phyloP scores from a whole-genome alignment of 2,329 filamentous ascomycete genomes.

The Alternaria metachromatica region DNA sequence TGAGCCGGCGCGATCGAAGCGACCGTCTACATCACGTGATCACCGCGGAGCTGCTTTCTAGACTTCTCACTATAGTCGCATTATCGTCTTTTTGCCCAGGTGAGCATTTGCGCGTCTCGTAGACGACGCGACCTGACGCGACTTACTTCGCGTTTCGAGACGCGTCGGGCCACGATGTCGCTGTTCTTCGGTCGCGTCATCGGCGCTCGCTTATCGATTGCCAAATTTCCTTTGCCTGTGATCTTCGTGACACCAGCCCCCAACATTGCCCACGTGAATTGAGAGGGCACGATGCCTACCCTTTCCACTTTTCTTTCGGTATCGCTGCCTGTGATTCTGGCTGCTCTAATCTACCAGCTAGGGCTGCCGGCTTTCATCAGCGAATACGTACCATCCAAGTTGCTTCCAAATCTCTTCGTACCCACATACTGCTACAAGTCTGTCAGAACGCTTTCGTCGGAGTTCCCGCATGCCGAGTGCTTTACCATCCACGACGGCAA shows the following conservation, averaged over 20 bases:
- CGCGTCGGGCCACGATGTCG: not conserved
- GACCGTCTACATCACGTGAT: not conserved
- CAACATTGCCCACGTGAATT: not conserved
- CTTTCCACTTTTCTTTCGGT: constrained; percentile 28
- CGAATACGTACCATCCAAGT: constrained; percentile 24
- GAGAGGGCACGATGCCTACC: constrained; percentile 26
- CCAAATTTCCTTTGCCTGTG: not conserved
- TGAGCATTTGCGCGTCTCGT: not conserved
- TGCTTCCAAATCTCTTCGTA: constrained; percentile 33
- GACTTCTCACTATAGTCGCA: too few relatives aligned
- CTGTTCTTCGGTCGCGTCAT: not conserved
- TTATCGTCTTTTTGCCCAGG: not conserved
- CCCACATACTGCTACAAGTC: constrained; percentile 54
- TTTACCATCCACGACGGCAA: constrained; percentile 62
- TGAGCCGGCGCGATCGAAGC: not conserved
- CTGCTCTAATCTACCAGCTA: constrained; percentile 38
- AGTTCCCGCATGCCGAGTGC: constrained; percentile 55
- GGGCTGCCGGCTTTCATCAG: constrained; percentile 27
- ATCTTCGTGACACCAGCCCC: not conserved
- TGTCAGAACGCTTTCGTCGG: constrained; percentile 53
- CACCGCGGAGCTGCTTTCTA: not conserved
- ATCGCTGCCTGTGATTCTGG: constrained; percentile 34
- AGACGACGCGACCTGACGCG: not conserved
- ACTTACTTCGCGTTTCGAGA: not conserved
- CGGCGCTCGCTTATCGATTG: constrained; percentile 10